phyloP scores from a whole-genome alignment of 164 flowering plant species.

The Platanus orientalis region DNA sequence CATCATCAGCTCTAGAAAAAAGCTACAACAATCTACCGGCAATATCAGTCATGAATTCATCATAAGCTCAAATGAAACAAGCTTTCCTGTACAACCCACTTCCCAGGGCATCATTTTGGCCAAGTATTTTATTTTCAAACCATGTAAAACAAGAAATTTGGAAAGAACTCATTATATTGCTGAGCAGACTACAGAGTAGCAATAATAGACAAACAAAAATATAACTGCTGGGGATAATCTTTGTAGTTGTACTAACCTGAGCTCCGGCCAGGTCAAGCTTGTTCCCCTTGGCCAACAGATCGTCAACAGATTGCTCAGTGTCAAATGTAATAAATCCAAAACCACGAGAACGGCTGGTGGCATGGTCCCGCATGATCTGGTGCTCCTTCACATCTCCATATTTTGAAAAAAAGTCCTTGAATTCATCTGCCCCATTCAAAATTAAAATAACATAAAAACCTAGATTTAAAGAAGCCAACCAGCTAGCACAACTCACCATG shows the following conservation, averaged over 20 bases:
- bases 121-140: slow-evolving; percentile 3
- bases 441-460: not conserved
- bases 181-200: not conserved
- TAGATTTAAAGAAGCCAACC: not conserved
- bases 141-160: not conserved
- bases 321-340: slow-evolving; percentile 84
- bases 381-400: slow-evolving; percentile 75
- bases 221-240: not conserved
- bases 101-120: not conserved
- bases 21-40: not conserved
- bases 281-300: slow-evolving; percentile 60
- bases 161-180: not conserved
- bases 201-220: no score
- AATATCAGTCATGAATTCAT: not conserved
- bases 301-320: slow-evolving; percentile 64
- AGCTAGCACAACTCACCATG: no score
- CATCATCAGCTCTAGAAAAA: no score
- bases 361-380: slow-evolving; percentile 79
- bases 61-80: not conserved
- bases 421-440: slow-evolving; percentile 52
- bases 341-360: slow-evolving; percentile 77
- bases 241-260: slow-evolving; percentile 42
- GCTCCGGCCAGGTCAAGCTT: slow-evolving; percentile 59
- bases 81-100: not conserved
- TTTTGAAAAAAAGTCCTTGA: slow-evolving; percentile 64